Evolutionary conservation across 1,284 basidiomycete species (phyloP), one percentile per base, ranked within the genome.

Genomic region (Inonotus hispidus): DNA sequence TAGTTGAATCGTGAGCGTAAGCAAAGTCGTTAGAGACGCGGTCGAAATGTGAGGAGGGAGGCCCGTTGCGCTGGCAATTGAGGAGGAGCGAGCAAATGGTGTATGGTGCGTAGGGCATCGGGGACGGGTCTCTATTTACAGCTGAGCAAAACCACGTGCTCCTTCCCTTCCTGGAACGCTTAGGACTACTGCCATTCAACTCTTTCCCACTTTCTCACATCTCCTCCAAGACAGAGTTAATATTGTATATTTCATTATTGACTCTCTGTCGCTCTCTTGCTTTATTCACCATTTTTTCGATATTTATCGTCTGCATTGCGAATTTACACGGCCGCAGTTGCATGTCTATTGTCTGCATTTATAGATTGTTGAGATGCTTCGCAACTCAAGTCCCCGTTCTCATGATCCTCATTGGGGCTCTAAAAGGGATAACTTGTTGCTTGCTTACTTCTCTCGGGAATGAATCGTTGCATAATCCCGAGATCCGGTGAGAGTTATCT

Each of bases 11-110:
- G n/a, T n/a, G n/a, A 45, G 56, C 59, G 59, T 60, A 56, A 60
- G 53, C 55, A 53, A 49, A 29, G 59, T 60, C 59, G 59, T 60
- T 60, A 60, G 59, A 54, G 53, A 60, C 59, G 49, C 55, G 43
- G 50, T 39, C 55, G 52, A 49, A 21, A 38, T 13, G 19, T 25
- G 41, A 16, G 19, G 43, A 13, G 43, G 46, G 45, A 23, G 53
- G 25, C 50, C 38, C 50, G 59, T 60, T 46, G 59, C 54, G 59
- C 59, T 60, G 59, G 59, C 59, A 56, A 60, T 60, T 53, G 53
- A 56, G 55, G 53, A 56, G 55, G 55, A 39, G 37, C 23, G 55
- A 35, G 55, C 10, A 19, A 25, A 29, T 16, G n/a, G 41, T 45
- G 41, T 19, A 7, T 41, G 57, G 19, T 29, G 8, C n/a, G 13